These are phyloP conservation scores for Naematelia aurantialba DNA, from an alignment of 768 basidiomycete genomes.

Conservation along the genomic window DNA sequence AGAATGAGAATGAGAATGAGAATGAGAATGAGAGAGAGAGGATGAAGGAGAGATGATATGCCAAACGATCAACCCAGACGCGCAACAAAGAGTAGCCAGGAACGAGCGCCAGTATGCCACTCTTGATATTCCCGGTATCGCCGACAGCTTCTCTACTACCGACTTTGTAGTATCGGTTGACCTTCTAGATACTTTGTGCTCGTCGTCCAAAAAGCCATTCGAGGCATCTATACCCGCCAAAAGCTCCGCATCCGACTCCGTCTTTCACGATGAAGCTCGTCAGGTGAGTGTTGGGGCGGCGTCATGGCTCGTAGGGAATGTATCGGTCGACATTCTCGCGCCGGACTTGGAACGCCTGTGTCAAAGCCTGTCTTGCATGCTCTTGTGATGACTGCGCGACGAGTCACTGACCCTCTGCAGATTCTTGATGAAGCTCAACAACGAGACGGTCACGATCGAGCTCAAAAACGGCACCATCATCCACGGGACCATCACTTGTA, in stretches of 20 bases:
- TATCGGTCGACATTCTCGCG: too few relatives aligned
- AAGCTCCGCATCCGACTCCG: slow-evolving; percentile 29
- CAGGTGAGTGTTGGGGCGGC: slow-evolving; percentile 55
- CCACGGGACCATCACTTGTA: slow-evolving; percentile 95
- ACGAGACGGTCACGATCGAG: slow-evolving; percentile 97
- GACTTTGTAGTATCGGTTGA: neutral
- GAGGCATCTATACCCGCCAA: neutral
- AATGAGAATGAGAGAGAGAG: slow-evolving; percentile 8
- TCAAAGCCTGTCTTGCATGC: too few relatives aligned
- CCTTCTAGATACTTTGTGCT: neutral
- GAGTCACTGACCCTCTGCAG: slow-evolving; percentile 52
- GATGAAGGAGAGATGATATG: slow-evolving; percentile 2
- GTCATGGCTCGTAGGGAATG: neutral
- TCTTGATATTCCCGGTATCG: slow-evolving; percentile 10
- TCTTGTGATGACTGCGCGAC: neutral
- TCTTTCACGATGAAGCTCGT: slow-evolving; percentile 72
- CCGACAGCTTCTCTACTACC: slow-evolving; percentile 9
- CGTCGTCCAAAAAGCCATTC: neutral
- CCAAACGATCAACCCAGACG: neutral
- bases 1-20: neutral
- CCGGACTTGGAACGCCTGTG: too few relatives aligned
- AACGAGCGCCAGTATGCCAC: slow-evolving; percentile 1
- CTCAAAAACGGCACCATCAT: slow-evolving; percentile 95
- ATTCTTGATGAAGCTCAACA: slow-evolving; percentile 99
- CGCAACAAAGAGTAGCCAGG: neutral